Base-by-base conservation (phyloP, 2,329 filamentous ascomycete genomes). In the Pseudocercospora cruenta region DNA sequence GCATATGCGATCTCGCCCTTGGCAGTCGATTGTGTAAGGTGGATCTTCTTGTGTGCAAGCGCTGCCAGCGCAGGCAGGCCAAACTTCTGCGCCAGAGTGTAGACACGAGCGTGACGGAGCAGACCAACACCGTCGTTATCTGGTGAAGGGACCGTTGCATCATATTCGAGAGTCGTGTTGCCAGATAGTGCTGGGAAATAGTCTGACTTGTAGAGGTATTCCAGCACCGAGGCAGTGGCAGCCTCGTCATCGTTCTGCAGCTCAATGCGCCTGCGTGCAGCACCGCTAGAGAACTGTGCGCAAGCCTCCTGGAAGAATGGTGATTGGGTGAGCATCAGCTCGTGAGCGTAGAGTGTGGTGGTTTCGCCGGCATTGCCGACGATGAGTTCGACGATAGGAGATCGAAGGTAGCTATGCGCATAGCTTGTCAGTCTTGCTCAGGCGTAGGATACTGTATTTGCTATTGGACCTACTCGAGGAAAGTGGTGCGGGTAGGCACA, bases 1-100 rank as follows among this genome's bases (percentile, higher is more conserved):
- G 94, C 94, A 79, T 97, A 97, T 26, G 90, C 88, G 75, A 97
- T 94, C 83, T 97, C 94, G 78, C 93, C 94, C 80, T 90, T 90
- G 39, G 93, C 92, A 0, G 91, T 96, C 53, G 90, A 92, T 76
- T 93, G 90, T 74, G 96, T 91, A 78, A 92, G 92, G 83, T 97
- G 93, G 74, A 97, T 97, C 84, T 97, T 97, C 77, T 87, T 89
- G 77, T 91, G 91, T 2, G 93, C 90, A 28, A 97, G 88, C 19
- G 84, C 87, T 79, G 91, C 92, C 69, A 97, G 87, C 9, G 83
- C 82, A 0, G 82, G 81, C 19, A 84, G 81, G 47, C 88, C 86
- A 67, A 95, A 89, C 79, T 91, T 93, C 73, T 93, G 90, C 24
- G 92, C 93, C 24, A 97, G 84, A 0, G 92, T 97, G 83, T 97